Base-by-base conservation (phyloP, 2,329 filamentous ascomycete species). In the Bipolaris zeicola region DNA sequence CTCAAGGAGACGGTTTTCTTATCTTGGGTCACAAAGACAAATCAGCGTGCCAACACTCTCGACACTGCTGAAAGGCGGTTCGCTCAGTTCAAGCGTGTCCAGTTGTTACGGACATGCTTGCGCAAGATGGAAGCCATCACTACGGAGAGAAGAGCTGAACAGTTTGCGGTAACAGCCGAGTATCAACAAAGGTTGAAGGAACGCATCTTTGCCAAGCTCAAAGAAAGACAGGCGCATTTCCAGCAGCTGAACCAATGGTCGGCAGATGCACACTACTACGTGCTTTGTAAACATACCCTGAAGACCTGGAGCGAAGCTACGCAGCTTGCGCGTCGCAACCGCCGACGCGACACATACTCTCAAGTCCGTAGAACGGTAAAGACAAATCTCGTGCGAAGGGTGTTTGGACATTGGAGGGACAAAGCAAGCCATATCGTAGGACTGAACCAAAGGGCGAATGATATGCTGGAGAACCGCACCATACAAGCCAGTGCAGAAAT, bases 261-360 rank as follows among this genome's bases (percentile, higher is more conserved):
- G 24, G 71, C 72, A n/a, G 80, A 84, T 68, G 84, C 84, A 22
- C 74, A 78, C 10, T 87, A 82, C 61, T 87, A 85, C 66, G 82
- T 84, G 36, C 66, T 83, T n/a, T 75, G 79, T 39, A 85, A 77
- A 6, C 77, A 74, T 39, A 73, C 77, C 2, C 62, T 87, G 49
- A 83, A 81, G 60, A 68, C 70, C 13, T 87, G 84, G 85, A 79
- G 77, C 20, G 73, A 77, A 37, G 79, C 81, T 18, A 82, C 81
- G 1, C 69, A 79, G 39, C 76, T 83, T 52, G 78, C 81, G 14
- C 77, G 82, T 31, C 81, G 83, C 56, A 77, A 77, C 60, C 80
- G 83, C 20, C 79, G 83, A 28, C 80, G 84, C 47, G 81, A 85
- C 37, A 80, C 82, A 0, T 88, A 88, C 70, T 77, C 79, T 2